Percentiles rank a stretch among this genome's conserved stretches.
Evolutionary conservation across 1,139 yeast genomes (phyloP).

Genomic region (Pneumocystis jirovecii): DNA sequence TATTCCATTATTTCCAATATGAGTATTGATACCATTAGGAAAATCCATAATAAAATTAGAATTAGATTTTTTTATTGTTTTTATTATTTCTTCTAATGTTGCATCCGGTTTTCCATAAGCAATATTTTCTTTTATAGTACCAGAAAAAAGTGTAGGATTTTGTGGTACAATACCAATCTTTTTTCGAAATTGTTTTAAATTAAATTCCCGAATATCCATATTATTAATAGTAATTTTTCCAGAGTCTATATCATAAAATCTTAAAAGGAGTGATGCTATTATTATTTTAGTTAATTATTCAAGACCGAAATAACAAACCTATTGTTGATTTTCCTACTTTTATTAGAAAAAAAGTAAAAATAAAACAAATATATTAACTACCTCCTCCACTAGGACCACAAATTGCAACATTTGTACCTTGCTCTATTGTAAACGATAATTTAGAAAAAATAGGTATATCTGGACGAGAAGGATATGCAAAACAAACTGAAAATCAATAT

Average conservation of each 20-base stretch:
- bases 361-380: slow-evolving; percentile 55
- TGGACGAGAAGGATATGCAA: slow-evolving; percentile 79
- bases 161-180: slow-evolving; percentile 82
- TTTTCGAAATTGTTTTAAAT: slow-evolving; percentile 57
- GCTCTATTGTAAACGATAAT: slow-evolving; percentile 49
- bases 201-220: slow-evolving; percentile 49
- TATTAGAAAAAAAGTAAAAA: neutral
- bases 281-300: neutral
- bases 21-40: slow-evolving; percentile 63
- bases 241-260: slow-evolving; percentile 63
- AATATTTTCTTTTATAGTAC: slow-evolving; percentile 74
- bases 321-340: slow-evolving; percentile 2
- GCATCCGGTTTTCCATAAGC: slow-evolving; percentile 54
- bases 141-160: slow-evolving; percentile 85
- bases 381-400: slow-evolving; percentile 97
- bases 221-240: slow-evolving; percentile 61
- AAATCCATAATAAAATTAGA: slow-evolving; percentile 52
- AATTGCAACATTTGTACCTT: slow-evolving; percentile 81
- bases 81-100: slow-evolving; percentile 46
- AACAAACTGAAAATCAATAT: slow-evolving; percentile 32
- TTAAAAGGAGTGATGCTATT: slow-evolving; percentile 48
- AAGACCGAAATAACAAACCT: neutral
- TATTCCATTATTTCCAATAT: slow-evolving; percentile 76
- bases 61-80: slow-evolving; percentile 67
- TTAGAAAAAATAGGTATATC: slow-evolving; percentile 52